Base-by-base conservation (phyloP, 768 basidiomycete genomes). In the Porpolomopsis calyptriformis region DNA sequence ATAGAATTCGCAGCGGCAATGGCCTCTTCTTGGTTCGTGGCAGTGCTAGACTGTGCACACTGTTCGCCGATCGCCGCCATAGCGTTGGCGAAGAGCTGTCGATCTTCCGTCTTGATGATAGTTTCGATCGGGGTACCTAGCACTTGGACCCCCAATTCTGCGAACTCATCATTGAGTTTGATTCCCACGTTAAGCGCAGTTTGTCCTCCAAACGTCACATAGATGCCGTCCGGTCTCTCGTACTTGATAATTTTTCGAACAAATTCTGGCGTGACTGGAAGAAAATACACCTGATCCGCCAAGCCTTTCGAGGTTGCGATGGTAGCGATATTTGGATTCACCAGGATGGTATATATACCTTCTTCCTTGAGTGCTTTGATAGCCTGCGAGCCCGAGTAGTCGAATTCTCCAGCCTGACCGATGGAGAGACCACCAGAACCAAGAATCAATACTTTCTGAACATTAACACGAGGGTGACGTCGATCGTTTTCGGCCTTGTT, bases 281-380 rank as follows among this genome's bases (percentile, higher is more conserved):
- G 76, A 77, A 98, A 99, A 72, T 98, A 99, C 40, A 99, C 94
- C 65, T 98, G 98, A 72, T 99, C 96, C 19, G 96, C 96, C 42
- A 99, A 78, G 50, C 96, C 93, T 56, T 92, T 92, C 40, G 90
- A 93, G 1, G 92, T 96, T 37, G 92, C 92, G 55, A 97, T 99
- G 31, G 96, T 99, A 18, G 96, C 96, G 55, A 99, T 99, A 66
- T 99, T 99, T 22, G 96, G 94, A 66, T 98, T 98, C 56, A 99
- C 79, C 62, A 99, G 81, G 64, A 99, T 91, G 49, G 96, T 99
- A 67, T 96, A 98, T 59, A 99, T 98, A 26, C 96, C 96, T 62
- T 98, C 96, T 61, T 90, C 90, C 68, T 98, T 98, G 53, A 99
- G 76, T 8, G 96, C 96, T 67, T 99, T 99, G 76, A 99, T 94